Evolutionary conservation across 2,329 filamentous ascomycete genomes (phyloP).

Genomic region (Fusarium papillatum): DNA sequence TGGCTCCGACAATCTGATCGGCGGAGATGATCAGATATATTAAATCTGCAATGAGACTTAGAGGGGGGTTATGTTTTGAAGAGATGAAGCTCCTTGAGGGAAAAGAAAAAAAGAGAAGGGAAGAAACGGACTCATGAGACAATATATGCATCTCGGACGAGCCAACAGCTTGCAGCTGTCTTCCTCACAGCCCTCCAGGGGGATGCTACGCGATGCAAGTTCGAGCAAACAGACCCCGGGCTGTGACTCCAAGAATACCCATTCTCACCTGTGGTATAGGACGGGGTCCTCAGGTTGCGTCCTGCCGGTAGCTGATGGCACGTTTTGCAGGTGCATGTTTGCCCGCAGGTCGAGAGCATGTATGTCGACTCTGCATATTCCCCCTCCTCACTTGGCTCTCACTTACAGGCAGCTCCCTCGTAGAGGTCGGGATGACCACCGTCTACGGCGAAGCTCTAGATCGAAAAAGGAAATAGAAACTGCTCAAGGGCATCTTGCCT

Average conservation of each 20-base stretch:
- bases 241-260: neutral
- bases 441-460: neutral
- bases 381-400: slow-evolving; percentile 7
- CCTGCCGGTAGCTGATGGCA: slow-evolving; percentile 11
- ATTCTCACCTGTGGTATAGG: slow-evolving; percentile 2
- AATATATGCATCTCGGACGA: slow-evolving; percentile 9
- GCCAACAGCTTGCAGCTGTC: neutral
- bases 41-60: slow-evolving; percentile 6
- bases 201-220: neutral
- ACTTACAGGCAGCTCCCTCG: slow-evolving; percentile 4
- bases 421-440: neutral
- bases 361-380: neutral
- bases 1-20: slow-evolving; percentile 8
- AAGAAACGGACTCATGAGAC: neutral
- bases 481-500: neutral
- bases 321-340: slow-evolving; percentile 8
- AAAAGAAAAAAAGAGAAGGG: neutral
- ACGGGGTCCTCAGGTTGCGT: neutral
- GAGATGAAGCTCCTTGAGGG: slow-evolving; percentile 6
- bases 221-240: neutral
- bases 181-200: neutral
- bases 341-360: slow-evolving; percentile 1
- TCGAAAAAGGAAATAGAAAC: neutral
- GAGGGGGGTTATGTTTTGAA: neutral
- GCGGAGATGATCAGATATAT: slow-evolving; percentile 1